A percentile compares a stretch with the other conserved stretches of the same genome.
These are phyloP conservation scores for Tolypocladium cylindrosporum DNA, from an alignment of 2,329 filamentous ascomycete genomes.

Conservation along the genomic window DNA sequence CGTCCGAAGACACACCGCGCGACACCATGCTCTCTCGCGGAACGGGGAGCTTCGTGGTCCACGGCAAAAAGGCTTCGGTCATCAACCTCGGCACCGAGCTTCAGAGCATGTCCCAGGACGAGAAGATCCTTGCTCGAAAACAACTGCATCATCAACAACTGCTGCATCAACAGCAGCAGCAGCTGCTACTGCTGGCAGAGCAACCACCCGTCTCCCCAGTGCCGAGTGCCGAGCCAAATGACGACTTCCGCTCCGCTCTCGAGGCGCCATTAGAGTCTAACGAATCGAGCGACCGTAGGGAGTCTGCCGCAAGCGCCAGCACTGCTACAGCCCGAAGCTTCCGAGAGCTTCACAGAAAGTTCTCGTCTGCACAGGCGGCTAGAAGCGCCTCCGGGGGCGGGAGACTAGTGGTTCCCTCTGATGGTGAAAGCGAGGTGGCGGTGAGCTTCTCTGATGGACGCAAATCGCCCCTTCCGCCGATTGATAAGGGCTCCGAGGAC, in stretches of 20 bases:
- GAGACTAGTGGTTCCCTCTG: conserved; percentile 37
- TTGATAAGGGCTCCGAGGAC: conserved; percentile 22
- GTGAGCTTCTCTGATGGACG: conserved; percentile 50
- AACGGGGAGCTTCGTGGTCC: conserved; percentile 85
- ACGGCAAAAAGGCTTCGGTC: conserved; percentile 95
- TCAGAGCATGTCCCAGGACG: conserved; percentile 65
- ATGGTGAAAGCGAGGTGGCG: conserved; percentile 51
- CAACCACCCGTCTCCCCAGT: conserved; percentile 23
- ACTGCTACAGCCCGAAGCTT: conserved; percentile 59
- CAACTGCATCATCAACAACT: conserved; percentile 10
- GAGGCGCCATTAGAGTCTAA: conserved; percentile 30
- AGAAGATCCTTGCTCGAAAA: conserved; percentile 57
- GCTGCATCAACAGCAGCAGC: not conserved
- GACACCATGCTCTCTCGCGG: conserved; percentile 67
- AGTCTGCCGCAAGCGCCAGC: conserved; percentile 54
- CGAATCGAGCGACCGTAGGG: conserved; percentile 41
- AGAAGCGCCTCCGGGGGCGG: conserved; percentile 30
- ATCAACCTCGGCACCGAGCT: conserved; percentile 94
- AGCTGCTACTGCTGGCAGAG: conserved; percentile 30
- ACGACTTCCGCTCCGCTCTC: conserved; percentile 45
- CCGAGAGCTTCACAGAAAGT: conserved; percentile 50
- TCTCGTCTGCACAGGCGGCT: conserved; percentile 41
- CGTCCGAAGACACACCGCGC: conserved; percentile 30
- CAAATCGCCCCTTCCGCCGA: conserved; percentile 43
- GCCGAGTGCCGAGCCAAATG: conserved; percentile 24